Percentiles rank a stretch among this genome's conserved stretches.
These are phyloP conservation scores for Beauveria bassiana DNA, from an alignment of 2,329 filamentous ascomycete genomes.

Conservation along the genomic window DNA sequence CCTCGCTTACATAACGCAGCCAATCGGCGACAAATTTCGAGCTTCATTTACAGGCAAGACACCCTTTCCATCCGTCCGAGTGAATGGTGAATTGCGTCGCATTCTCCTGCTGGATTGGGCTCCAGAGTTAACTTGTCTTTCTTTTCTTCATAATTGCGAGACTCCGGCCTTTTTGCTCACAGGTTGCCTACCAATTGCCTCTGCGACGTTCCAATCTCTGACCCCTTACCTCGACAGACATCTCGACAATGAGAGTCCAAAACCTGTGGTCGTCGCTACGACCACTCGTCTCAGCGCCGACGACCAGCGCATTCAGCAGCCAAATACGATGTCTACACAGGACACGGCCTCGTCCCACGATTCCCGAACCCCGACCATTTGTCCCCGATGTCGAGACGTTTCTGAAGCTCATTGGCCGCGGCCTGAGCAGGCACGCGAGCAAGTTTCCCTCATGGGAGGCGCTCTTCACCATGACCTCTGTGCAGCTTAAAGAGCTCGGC, in stretches of 20 bases:
- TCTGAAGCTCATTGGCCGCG: constrained; percentile 83
- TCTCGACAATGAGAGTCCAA: constrained; percentile 23
- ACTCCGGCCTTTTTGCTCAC: background rate
- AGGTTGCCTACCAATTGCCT: background rate
- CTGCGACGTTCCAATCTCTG: background rate
- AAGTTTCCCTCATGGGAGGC: constrained; percentile 90
- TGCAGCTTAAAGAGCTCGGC: constrained; percentile 73
- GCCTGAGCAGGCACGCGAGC: constrained; percentile 68
- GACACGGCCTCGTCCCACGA: constrained; percentile 28
- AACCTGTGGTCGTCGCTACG: constrained; percentile 25
- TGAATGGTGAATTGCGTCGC: background rate
- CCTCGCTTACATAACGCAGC: constrained; percentile 11
- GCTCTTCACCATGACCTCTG: constrained; percentile 73
- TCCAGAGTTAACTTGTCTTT: background rate
- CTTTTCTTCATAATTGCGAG: background rate
- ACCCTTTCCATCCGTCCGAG: background rate
- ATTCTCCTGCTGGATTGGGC: background rate
- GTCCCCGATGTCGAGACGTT: constrained; percentile 81
- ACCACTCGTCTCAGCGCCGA: constrained; percentile 24
- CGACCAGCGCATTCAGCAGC: constrained; percentile 12
- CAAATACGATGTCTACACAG: constrained; percentile 39
- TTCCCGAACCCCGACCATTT: constrained; percentile 71
- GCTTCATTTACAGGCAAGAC: background rate
- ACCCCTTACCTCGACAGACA: background rate
- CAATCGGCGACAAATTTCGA: constrained; percentile 11